phyloP scores from a whole-genome alignment of 116 monocot genomes.

The Iris pallida region DNA sequence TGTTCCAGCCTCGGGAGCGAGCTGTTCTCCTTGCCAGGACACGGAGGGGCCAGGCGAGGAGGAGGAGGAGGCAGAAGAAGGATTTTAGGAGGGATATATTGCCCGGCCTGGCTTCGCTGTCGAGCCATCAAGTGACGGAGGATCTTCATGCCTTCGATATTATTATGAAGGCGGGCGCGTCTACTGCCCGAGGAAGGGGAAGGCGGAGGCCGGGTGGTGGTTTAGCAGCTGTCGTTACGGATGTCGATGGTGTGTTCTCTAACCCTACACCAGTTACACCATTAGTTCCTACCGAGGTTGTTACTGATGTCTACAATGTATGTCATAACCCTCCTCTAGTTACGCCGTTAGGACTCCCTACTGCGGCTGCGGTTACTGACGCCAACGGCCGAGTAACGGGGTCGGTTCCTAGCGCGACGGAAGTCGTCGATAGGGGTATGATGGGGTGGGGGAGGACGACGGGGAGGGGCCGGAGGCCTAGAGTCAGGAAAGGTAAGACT shows the following conservation, averaged over 20 bases:
- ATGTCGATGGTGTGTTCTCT: neutral
- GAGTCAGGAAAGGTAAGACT: neutral
- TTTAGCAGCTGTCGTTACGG: neutral
- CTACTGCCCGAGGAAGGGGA: neutral
- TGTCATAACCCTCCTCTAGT: too few relatives aligned
- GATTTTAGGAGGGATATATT: conserved; percentile 40
- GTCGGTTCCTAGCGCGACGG: neutral
- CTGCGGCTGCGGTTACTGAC: neutral
- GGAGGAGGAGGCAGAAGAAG: conserved; percentile 22
- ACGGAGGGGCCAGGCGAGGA: conserved; percentile 15
- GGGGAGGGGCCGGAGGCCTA: conserved; percentile 10
- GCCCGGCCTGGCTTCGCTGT: conserved; percentile 25
- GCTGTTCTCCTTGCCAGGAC: conserved; percentile 16
- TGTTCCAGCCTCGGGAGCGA: neutral
- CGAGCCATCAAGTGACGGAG: conserved; percentile 31
- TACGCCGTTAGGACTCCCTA: too few relatives aligned
- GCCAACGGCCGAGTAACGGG: neutral
- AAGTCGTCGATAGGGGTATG: neutral
- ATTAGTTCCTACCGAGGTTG: too few relatives aligned
- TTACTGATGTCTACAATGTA: too few relatives aligned
- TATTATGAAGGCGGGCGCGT: too few relatives aligned
- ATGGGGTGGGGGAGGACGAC: conserved; percentile 19
- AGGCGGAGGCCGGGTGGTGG: neutral
- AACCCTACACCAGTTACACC: neutral
- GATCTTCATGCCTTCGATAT: conserved; percentile 31